These are phyloP conservation scores for Striga hermonthica DNA, from an alignment of 305 asterid genomes.

Conservation along the genomic window DNA sequence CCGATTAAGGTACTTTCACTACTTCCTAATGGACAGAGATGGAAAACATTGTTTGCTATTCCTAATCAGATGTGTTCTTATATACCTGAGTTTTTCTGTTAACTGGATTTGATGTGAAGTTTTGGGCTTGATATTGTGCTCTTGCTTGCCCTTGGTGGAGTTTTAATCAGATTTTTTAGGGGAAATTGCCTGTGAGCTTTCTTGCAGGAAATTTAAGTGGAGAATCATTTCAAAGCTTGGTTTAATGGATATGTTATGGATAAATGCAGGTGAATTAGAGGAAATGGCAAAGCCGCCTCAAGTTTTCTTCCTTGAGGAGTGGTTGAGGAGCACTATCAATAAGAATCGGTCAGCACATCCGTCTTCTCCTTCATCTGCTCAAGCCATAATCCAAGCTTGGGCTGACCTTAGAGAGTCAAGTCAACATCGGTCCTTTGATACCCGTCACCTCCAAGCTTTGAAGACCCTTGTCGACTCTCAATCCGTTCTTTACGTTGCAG, in stretches of 20 bases:
- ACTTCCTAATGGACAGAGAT: background rate
- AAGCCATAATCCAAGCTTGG: slow-evolving; percentile 85
- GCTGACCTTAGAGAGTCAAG: slow-evolving; percentile 71
- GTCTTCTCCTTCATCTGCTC: slow-evolving; percentile 60
- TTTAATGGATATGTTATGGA: slow-evolving; percentile 2
- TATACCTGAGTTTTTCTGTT: background rate
- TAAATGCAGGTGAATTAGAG: slow-evolving; percentile 36
- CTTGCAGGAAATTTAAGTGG: slow-evolving; percentile 19
- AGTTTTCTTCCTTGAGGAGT: slow-evolving; percentile 72
- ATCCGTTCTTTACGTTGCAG: slow-evolving; percentile 68
- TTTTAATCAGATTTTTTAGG: too few relatives aligned
- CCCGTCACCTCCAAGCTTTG: slow-evolving; percentile 60
- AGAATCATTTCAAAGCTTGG: background rate
- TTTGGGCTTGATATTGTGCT: background rate
- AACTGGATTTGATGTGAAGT: background rate
- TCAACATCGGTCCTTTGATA: slow-evolving; percentile 46
- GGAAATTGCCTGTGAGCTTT: background rate
- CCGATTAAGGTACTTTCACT: background rate
- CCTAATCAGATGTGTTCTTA: too few relatives aligned
- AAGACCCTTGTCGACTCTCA: slow-evolving; percentile 54
- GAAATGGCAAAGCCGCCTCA: slow-evolving; percentile 61
- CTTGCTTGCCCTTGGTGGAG: too few relatives aligned
- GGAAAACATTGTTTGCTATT: too few relatives aligned
- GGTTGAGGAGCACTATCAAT: slow-evolving; percentile 48
- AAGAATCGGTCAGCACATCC: slow-evolving; percentile 36